These are phyloP conservation scores for Candida peoriensis DNA, from an alignment of 805 yeast genomes.

Conservation along the genomic window DNA sequence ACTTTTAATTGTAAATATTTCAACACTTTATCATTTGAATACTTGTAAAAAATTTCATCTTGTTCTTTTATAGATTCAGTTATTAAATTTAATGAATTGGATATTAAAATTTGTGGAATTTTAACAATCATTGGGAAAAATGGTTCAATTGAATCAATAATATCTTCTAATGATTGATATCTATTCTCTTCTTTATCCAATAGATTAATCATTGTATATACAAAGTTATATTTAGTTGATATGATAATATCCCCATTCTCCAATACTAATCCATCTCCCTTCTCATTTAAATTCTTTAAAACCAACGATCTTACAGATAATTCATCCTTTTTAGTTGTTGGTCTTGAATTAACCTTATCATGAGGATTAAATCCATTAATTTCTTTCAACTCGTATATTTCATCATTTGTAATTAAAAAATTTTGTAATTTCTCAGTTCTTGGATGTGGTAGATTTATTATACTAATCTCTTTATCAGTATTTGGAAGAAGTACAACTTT, in stretches of 20 bases:
- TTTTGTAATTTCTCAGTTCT: slow-evolving; percentile 7
- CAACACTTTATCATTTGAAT: slow-evolving; percentile 34
- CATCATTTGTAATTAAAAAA: slow-evolving; percentile 12
- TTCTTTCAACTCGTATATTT: slow-evolving; percentile 36
- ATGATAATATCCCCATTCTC: slow-evolving; percentile 37
- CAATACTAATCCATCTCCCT: slow-evolving; percentile 31
- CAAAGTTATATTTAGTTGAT: slow-evolving; percentile 35
- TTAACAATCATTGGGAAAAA: slow-evolving; percentile 8
- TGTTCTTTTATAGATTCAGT: slow-evolving; percentile 38
- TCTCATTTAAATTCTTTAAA: slow-evolving; percentile 10
- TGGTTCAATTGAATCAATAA: slow-evolving; percentile 32
- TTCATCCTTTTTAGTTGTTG: slow-evolving; percentile 23
- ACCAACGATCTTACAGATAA: slow-evolving; percentile 37
- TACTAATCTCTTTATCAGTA: neutral
- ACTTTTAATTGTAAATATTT: slow-evolving; percentile 36
- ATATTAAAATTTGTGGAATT: slow-evolving; percentile 12
- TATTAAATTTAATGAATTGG: slow-evolving; percentile 25
- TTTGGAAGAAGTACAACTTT: slow-evolving; percentile 15
- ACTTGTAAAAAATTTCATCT: slow-evolving; percentile 41
- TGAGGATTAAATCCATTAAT: slow-evolving; percentile 34
- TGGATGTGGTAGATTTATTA: slow-evolving; percentile 19
- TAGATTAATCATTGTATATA: slow-evolving; percentile 34
- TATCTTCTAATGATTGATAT: slow-evolving; percentile 37
- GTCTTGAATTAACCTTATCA: slow-evolving; percentile 24
- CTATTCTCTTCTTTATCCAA: slow-evolving; percentile 28